Base-by-base conservation (phyloP, 768 basidiomycete species). In the Leccinum truebloodii region DNA sequence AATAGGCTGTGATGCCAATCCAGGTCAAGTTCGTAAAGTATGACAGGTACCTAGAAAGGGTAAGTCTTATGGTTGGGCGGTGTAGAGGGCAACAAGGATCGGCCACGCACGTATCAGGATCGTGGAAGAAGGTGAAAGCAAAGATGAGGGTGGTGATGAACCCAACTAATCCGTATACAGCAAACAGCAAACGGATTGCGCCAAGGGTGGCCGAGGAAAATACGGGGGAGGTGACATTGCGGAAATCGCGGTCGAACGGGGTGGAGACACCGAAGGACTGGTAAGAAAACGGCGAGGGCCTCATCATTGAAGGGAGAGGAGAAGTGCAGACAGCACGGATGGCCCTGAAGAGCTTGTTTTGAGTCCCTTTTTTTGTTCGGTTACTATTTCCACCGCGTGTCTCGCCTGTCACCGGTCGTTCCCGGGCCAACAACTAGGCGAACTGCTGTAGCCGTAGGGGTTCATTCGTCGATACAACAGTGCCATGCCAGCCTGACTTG, bases 1-100 rank as follows among this genome's bases (percentile, higher is more conserved):
- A 84, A 71, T 89, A 90, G 22, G 86, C 78, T 20, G 80, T 78
- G 1, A 88, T 65, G 0, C 89, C 89, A 39, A 83, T 82, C 59
- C 83, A 87, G 0, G 84, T 80, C 1, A 89, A 78, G 59, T 83
- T 65, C 0, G 88, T 89, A 70, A 89, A 89, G 73, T 85, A 89
- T 8, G 83, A 81, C 63, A 86, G 80, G 74, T 75, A 87, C 20
- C 87, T 88, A 30, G 16, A 30, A 49, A 44, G 8, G 37, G 34
- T 55, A 54, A 57, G 26, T 28, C 26, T 28, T 28, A 22, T 49
- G 8, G 46, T 2, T n/a, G 59, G 58, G 6, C 14, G 51, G 28
- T 22, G 56, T 46, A 26, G 28, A 34, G 41, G 6, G n/a, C 8
- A 35, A 22, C 7, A 24, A 6, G 54, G 16, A 37, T 76, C 68